Conservation (phyloP, 1,284 basidiomycete genomes). For the Mixia osmundae region DNA sequence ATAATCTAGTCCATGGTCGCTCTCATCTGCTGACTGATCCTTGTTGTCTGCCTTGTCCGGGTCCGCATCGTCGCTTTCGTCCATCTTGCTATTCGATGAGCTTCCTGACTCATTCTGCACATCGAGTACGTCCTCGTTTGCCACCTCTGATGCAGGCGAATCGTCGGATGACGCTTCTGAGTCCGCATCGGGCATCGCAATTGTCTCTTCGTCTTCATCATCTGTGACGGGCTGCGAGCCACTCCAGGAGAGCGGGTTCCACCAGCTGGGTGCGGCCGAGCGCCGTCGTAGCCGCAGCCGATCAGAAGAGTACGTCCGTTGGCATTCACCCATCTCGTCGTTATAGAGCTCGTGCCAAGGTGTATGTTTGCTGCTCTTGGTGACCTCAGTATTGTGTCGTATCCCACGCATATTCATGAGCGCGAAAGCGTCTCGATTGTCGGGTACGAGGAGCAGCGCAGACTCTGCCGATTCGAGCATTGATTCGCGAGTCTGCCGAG, state of each 20-base stretch:
- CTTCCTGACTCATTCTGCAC: no score
- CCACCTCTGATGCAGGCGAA: no score
- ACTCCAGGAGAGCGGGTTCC: no score
- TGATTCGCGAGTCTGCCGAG: not conserved
- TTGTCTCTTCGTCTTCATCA: conserved; percentile 1
- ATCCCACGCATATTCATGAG: not conserved
- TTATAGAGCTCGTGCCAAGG: not conserved
- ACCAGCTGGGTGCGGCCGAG: not conserved
- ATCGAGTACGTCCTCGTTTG: not conserved
- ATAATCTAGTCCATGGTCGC: no score
- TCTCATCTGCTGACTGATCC: no score
- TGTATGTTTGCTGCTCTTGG: not conserved
- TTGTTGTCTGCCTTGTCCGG: no score
- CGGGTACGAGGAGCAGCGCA: not conserved
- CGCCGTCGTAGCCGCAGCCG: not conserved
- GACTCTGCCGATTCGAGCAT: not conserved
- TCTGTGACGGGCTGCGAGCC: no score
- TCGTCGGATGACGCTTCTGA: not conserved
- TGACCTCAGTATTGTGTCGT: not conserved
- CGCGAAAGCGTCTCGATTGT: not conserved
- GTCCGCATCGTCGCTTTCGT: no score
- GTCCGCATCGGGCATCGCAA: not conserved
- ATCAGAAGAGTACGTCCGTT: not conserved
- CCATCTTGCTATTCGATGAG: no score
- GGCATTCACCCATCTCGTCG: not conserved